Conservation (phyloP, 139 green algal genomes). For the Chlorella vulgaris region DNA sequence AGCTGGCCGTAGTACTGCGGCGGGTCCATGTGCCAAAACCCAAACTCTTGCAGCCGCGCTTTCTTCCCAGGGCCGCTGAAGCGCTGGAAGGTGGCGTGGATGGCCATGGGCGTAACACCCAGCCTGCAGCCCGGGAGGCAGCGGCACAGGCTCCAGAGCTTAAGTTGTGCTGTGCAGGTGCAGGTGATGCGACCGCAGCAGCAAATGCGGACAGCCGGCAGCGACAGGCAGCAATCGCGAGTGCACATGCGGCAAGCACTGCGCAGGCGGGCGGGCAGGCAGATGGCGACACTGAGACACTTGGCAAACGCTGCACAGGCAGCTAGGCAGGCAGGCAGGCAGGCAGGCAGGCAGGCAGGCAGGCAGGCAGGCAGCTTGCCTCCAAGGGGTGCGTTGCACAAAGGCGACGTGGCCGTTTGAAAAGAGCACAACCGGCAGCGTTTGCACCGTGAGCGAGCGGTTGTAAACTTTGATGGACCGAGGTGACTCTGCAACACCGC, state of each 20-base stretch:
- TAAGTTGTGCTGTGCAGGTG: background rate
- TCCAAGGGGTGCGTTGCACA: constrained; percentile 26
- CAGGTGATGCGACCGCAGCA: background rate
- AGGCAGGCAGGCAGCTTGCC: background rate
- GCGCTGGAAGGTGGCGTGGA: constrained; percentile 28
- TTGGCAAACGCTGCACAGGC: background rate
- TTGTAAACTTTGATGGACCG: background rate
- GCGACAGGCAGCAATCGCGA: background rate
- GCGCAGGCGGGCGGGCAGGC: too few relatives aligned
- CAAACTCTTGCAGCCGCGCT: constrained; percentile 11
- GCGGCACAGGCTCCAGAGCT: background rate
- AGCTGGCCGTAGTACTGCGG: background rate
- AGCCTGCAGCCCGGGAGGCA: background rate
- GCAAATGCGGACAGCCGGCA: background rate
- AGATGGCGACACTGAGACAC: background rate
- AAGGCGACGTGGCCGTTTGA: constrained; percentile 21
- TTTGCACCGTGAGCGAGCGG: constrained; percentile 2
- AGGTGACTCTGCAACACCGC: too few relatives aligned
- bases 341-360: background rate
- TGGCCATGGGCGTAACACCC: constrained; percentile 1
- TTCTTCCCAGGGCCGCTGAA: background rate
- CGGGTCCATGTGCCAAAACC: background rate
- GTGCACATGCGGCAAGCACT: too few relatives aligned
- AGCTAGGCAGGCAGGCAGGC: background rate
- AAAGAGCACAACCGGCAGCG: constrained; percentile 19